A percentile compares a stretch with the other conserved stretches of the same genome.
These are phyloP conservation scores for Hydnum rufescens DNA, from an alignment of 768 basidiomycete genomes.

Conservation along the genomic window DNA sequence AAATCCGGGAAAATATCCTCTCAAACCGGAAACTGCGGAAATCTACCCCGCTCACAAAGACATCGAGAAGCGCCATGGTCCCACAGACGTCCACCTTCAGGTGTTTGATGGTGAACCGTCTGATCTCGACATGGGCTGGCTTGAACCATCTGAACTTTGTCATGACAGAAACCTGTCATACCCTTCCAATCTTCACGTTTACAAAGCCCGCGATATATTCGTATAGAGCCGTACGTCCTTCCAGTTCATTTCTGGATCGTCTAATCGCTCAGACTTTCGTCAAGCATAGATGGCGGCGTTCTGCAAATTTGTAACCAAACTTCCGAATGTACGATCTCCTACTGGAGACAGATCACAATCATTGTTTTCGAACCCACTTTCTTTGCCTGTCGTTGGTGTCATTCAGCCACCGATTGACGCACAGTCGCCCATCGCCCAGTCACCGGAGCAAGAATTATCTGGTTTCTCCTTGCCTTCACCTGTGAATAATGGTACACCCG, in stretches of 20 bases:
- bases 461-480: too few relatives aligned
- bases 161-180: slow-evolving; percentile 50
- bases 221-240: slow-evolving; percentile 10
- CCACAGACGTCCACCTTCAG: slow-evolving; percentile 82
- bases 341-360: too few relatives aligned
- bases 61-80: slow-evolving; percentile 18
- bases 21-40: slow-evolving; percentile 32
- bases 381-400: too few relatives aligned
- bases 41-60: slow-evolving; percentile 20
- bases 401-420: too few relatives aligned
- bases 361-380: too few relatives aligned
- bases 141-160: background rate
- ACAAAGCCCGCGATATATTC: slow-evolving; percentile 22
- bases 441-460: too few relatives aligned
- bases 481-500: too few relatives aligned
- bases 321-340: background rate
- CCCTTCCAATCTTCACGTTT: slow-evolving; percentile 52
- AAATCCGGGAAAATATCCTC: slow-evolving; percentile 52
- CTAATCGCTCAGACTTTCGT: too few relatives aligned
- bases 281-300: slow-evolving; percentile 13
- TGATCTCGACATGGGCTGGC: slow-evolving; percentile 1
- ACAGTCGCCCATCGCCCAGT: too few relatives aligned
- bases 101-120: slow-evolving; percentile 56
- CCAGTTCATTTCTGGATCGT: too few relatives aligned
- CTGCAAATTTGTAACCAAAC: slow-evolving; percentile 13